Percentiles rank a stretch among this genome's conserved stretches.
Conservation (phyloP, 2,329 filamentous ascomycete species). For the Alternaria postmessia region DNA sequence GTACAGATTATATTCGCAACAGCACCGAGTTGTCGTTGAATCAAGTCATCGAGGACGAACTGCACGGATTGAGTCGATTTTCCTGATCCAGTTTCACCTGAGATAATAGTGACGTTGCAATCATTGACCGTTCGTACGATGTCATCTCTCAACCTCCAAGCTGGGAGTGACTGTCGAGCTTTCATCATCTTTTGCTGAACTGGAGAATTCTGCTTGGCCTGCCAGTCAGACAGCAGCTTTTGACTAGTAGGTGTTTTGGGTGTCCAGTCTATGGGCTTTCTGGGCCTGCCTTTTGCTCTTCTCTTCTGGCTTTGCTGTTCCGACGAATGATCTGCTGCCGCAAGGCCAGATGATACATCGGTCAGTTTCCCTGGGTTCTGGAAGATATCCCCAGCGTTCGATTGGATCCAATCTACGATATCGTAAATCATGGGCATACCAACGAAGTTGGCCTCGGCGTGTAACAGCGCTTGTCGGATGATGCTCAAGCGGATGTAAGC, state of each 20-base stretch:
- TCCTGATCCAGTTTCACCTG: constrained; percentile 94
- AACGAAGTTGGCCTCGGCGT: constrained; percentile 73
- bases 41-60: constrained; percentile 92
- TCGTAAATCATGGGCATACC: constrained; percentile 93
- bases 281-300: constrained; percentile 32
- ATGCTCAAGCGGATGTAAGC: constrained; percentile 94
- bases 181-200: constrained; percentile 78
- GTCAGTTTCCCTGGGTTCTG: constrained; percentile 82
- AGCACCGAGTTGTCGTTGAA: constrained; percentile 75
- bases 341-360: constrained; percentile 79
- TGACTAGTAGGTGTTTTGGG: constrained; percentile 66
- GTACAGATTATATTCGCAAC: constrained; percentile 93
- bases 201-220: constrained; percentile 68
- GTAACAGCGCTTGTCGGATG: constrained; percentile 75
- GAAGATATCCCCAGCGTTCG: constrained; percentile 81
- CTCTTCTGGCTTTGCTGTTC: constrained; percentile 24
- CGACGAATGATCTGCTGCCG: constrained; percentile 59
- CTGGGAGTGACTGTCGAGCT: constrained; percentile 78
- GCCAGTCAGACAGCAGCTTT: constrained; percentile 70
- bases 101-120: constrained; percentile 93
- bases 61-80: constrained; percentile 98
- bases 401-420: constrained; percentile 89
- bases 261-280: constrained; percentile 69
- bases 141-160: constrained; percentile 81
- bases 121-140: constrained; percentile 78